Conservation (phyloP, 2,329 filamentous ascomycete species). For the Fusarium poae region DNA sequence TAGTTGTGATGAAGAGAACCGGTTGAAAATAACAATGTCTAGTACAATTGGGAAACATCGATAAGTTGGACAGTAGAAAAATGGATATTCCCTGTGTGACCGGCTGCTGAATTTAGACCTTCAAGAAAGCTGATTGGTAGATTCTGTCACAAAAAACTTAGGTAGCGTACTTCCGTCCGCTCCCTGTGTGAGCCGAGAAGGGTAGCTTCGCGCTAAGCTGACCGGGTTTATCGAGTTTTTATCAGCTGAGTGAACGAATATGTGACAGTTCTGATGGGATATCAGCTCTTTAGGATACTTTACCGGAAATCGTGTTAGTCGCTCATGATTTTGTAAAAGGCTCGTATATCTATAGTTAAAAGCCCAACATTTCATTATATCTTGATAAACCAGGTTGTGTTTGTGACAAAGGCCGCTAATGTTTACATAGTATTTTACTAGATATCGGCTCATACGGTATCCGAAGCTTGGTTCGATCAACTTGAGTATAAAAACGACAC, state of each 20-base stretch:
- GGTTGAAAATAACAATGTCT: neutral
- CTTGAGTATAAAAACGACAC: neutral
- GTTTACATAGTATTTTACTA: neutral
- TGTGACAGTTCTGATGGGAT: neutral
- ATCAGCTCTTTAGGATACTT: neutral
- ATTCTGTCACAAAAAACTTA: neutral
- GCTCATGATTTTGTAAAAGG: neutral
- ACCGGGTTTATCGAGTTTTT: constrained; percentile 15
- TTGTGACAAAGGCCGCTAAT: neutral
- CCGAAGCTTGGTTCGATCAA: neutral
- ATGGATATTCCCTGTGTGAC: neutral
- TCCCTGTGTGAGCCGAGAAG: neutral
- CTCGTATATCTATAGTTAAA: neutral
- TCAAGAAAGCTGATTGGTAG: constrained; percentile 2
- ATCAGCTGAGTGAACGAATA: neutral
- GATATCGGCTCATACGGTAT: neutral
- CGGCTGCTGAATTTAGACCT: neutral
- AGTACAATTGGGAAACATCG: neutral
- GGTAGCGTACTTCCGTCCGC: neutral
- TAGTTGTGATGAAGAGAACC: neutral
- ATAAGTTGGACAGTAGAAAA: constrained; percentile 3
- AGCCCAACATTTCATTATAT: neutral
- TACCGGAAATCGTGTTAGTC: neutral
- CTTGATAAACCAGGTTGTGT: neutral
- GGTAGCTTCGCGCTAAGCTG: constrained; percentile 12